Percentiles rank a stretch among this genome's conserved stretches.
Evolutionary conservation across 225 moss, liverwort and hornwort genomes (phyloP).

Genomic region (Climacium dendroides): DNA sequence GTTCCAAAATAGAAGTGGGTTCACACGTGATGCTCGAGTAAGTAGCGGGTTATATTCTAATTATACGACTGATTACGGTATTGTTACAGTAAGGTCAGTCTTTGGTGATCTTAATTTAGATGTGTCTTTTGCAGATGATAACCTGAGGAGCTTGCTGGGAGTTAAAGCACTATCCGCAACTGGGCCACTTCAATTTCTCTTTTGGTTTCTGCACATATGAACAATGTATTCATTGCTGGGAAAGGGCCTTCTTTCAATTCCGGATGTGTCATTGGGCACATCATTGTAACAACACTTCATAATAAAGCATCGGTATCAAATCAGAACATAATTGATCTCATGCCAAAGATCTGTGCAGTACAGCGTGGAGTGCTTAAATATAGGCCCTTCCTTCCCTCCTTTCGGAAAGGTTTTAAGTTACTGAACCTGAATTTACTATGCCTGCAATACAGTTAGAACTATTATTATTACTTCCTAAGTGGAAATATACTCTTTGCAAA

Average conservation of each 20-base stretch:
- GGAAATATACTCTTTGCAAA: background rate
- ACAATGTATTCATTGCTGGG: background rate
- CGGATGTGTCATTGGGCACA: background rate
- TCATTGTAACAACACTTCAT: background rate
- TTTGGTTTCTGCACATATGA: background rate
- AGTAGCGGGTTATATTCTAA: background rate
- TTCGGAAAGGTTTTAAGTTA: background rate
- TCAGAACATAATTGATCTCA: background rate
- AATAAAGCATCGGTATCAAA: conserved; percentile 2
- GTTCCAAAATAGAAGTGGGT: background rate
- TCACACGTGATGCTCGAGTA: background rate
- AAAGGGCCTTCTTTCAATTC: background rate
- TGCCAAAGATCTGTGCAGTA: background rate
- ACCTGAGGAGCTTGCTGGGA: background rate
- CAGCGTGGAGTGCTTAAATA: background rate
- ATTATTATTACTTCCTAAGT: background rate
- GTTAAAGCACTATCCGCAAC: background rate
- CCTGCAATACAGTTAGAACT: background rate
- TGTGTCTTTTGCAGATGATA: conserved; percentile 1
- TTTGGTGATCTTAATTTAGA: background rate
- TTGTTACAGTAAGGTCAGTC: background rate
- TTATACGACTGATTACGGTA: background rate
- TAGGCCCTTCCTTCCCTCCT: background rate
- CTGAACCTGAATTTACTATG: background rate
- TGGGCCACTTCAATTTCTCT: background rate